Evolutionary conservation across 1,284 basidiomycete species (phyloP), one percentile per base, ranked within the genome.

Genomic region (Puccinia horiana): DNA sequence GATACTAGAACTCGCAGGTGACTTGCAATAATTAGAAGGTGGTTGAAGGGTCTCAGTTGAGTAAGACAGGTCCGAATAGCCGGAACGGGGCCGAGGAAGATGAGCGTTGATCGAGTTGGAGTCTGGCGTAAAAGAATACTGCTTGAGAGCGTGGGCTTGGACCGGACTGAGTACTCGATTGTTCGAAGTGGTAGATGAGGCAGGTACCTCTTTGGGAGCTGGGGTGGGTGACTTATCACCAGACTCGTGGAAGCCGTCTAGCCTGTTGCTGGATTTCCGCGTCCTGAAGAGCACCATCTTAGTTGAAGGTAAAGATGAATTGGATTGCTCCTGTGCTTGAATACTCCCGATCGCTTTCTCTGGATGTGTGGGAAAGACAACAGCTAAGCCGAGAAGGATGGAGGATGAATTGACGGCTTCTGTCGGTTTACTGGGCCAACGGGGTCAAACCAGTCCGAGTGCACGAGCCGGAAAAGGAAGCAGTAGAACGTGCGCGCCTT

Each of bases 91-190:
- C 2, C 37, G 63, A 65, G 32, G 35, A 65, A 8, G 63, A 42
- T 14, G 58, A 26, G 58, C 29, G 26, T 8, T 35, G 18, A 9
- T 5, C 18, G 58, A 32, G 14, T 61, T 65, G 18, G 40, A 40
- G 35, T 65, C 63, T 65, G 37, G 32, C 18, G 29, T 26, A n/a
- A 65, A 65, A 37, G 63, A 65, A 18, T 65, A 65, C 37, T 65
- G 63, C 63, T 65, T 40, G 63, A 65, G 63, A 42, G 29, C 63
- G 20, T 65, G 63, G 18, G 63, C 63, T 18, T 65, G 63, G 63
- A 40, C 23, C 16, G 63, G 63, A 65, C 63, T 65, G 37, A 65
- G 35, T 2, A 65, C 37, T 37, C 63, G 35, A n/a, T 18, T 18
- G 20, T 20, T 61, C 1, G 58, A 61, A 35, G 29, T 32, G 14